Conservation (phyloP, 73 alveolate species). For the Paramecium primaurelia region DNA sequence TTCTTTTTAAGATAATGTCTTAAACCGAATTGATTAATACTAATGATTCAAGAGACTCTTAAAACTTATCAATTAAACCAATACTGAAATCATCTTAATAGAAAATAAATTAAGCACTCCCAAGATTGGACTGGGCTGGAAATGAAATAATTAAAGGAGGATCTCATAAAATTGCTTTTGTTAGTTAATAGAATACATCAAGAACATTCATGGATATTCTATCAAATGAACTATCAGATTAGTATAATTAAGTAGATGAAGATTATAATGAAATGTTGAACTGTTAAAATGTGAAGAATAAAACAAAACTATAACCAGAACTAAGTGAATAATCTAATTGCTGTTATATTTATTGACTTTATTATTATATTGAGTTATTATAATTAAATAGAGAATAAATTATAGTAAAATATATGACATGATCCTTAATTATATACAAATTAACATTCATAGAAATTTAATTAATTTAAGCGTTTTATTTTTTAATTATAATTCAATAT, state of each 20-base stretch:
- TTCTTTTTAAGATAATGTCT: neutral
- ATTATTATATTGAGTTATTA: neutral
- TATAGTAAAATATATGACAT: neutral
- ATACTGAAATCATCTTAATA: neutral
- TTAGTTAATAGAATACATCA: neutral
- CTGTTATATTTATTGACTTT: slow-evolving; percentile 1
- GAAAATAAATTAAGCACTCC: neutral
- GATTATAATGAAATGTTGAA: neutral
- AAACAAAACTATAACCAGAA: neutral
- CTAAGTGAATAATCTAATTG: neutral
- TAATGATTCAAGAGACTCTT: neutral
- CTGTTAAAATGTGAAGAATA: neutral
- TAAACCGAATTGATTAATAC: neutral
- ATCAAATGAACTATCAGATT: neutral
- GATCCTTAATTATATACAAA: neutral
- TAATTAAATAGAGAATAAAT: neutral
- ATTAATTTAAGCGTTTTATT: neutral
- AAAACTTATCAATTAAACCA: neutral
- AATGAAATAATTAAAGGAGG: neutral
- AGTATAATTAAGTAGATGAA: neutral
- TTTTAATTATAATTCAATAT: neutral
- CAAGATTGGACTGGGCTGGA: slow-evolving; percentile 20
- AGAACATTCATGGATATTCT: neutral
- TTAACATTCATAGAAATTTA: neutral
- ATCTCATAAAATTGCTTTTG: neutral